Conservation (phyloP, 2,329 filamentous ascomycete species). For the Arthrobotrys megalospora region DNA sequence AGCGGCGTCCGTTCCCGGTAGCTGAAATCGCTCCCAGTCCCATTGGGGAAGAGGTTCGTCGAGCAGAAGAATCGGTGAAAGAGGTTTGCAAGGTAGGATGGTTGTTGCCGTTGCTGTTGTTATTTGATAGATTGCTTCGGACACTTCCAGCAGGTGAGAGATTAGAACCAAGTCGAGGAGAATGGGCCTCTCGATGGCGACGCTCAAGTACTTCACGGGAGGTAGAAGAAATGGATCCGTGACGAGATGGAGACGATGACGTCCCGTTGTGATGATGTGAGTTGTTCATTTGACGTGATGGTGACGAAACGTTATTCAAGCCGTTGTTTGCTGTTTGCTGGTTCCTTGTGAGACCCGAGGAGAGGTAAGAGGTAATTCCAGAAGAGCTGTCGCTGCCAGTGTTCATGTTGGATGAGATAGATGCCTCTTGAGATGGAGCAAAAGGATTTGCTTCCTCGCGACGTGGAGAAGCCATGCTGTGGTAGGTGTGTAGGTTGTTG, state of each 20-base stretch:
- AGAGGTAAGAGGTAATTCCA: background rate
- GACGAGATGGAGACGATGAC: conserved; percentile 55
- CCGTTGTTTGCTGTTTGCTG: conserved; percentile 53
- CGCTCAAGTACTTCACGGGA: conserved; percentile 60
- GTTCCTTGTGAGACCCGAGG: conserved; percentile 19
- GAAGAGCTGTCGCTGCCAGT: background rate
- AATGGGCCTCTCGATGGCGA: conserved; percentile 56
- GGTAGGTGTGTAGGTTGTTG: conserved; percentile 54
- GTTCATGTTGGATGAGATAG: background rate
- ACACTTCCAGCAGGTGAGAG: conserved; percentile 48
- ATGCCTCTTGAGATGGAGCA: conserved; percentile 28
- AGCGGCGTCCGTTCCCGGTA: conserved; percentile 20
- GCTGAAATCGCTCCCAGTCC: background rate
- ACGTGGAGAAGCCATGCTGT: conserved; percentile 57
- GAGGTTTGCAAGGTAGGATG: background rate
- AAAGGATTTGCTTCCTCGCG: conserved; percentile 54
- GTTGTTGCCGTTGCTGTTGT: conserved; percentile 4
- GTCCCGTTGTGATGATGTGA: conserved; percentile 29
- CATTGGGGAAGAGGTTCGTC: conserved; percentile 21
- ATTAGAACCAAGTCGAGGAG: conserved; percentile 43
- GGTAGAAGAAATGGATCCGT: conserved; percentile 55
- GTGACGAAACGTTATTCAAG: conserved; percentile 32
- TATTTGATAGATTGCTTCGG: conserved; percentile 37
- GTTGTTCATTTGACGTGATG: conserved; percentile 57
- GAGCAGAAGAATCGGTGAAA: conserved; percentile 27